These are phyloP conservation scores for Lignosus rhinocerotis DNA, from an alignment of 1,284 basidiomycete genomes.

Conservation along the genomic window DNA sequence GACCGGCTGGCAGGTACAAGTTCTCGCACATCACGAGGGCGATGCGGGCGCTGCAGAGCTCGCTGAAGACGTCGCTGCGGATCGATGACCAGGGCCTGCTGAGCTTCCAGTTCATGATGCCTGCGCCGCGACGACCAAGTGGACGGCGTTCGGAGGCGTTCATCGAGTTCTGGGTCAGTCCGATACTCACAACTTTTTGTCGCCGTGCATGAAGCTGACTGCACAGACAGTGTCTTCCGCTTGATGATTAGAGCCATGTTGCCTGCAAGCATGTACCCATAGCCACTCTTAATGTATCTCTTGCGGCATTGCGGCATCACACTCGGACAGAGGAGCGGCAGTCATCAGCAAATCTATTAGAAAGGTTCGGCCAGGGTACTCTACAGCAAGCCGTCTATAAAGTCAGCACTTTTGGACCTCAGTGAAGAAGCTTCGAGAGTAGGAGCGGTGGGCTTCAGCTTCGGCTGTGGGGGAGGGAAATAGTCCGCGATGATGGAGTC, in stretches of 20 bases:
- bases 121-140: constrained; percentile 52
- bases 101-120: constrained; percentile 87
- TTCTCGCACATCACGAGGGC: constrained; percentile 72
- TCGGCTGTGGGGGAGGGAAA: constrained; percentile 42
- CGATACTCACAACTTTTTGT: neutral
- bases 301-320: neutral
- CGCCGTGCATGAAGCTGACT: neutral
- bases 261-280: too few species aligned
- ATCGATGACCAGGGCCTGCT: constrained; percentile 81
- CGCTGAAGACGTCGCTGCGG: constrained; percentile 83
- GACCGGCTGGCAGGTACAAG: constrained; percentile 66
- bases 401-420: constrained; percentile 31
- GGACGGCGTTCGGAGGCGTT: constrained; percentile 58
- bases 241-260: constrained; percentile 40
- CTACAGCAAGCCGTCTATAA: constrained; percentile 49
- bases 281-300: neutral
- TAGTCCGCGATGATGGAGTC: constrained; percentile 75
- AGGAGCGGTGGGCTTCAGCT: constrained; percentile 25
- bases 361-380: constrained; percentile 3
- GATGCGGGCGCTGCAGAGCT: constrained; percentile 73
- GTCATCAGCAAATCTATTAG: constrained; percentile 8
- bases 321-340: neutral
- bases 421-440: constrained; percentile 24
- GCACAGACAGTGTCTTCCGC: constrained; percentile 47
- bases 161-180: constrained; percentile 82